Base-by-base conservation (phyloP, 106 monocot species). In the Allium fistulosum region DNA sequence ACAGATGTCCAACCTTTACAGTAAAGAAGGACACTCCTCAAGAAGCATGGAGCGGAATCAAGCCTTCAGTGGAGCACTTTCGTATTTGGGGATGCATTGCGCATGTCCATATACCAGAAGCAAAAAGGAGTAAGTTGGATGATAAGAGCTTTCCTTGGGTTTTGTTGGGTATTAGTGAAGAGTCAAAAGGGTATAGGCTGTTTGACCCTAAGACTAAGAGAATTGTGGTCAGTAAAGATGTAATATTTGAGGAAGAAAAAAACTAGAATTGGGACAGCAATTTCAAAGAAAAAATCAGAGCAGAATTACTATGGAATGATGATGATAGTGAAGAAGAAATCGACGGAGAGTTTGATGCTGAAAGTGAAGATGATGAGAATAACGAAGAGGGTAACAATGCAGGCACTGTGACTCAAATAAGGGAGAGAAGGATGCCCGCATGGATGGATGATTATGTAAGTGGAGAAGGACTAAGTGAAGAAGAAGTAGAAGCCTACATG, bases 381-480 rank as follows among this genome's bases (percentile, higher is more conserved):
- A n/a, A n/a, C n/a, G n/a, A n/a, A n/a, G n/a, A n/a, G n/a, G n/a
- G n/a, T n/a, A n/a, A n/a, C n/a, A n/a, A n/a, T n/a, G n/a, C n/a
- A n/a, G n/a, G n/a, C n/a, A n/a, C n/a, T n/a, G n/a, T 4, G 9
- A 26, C 2, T 61, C n/a, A 61, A 61, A 4, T 7, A 61, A 61
- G 60, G 26, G 60, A 3, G 9, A 61, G 60, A 61, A 61, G 60
- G 26, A 9, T n/a, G n/a, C 17, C 11, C n/a, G n/a, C n/a, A n/a
- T 61, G 60, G 0, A 61, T 61, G 60, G 17, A 9, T 13, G 56
- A 57, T 16, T 57, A 57, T 57, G 1, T 57, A 11, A 57, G 8
- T 57, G 7, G 56, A n/a, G n/a, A n/a, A 57, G 56, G 56, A 57
- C 56, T 57, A 57, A 57, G 56, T 57, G 56, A 57, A 57, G 56